phyloP scores from a whole-genome alignment of 106 monocot species.

The Ottelia alismoides region DNA sequence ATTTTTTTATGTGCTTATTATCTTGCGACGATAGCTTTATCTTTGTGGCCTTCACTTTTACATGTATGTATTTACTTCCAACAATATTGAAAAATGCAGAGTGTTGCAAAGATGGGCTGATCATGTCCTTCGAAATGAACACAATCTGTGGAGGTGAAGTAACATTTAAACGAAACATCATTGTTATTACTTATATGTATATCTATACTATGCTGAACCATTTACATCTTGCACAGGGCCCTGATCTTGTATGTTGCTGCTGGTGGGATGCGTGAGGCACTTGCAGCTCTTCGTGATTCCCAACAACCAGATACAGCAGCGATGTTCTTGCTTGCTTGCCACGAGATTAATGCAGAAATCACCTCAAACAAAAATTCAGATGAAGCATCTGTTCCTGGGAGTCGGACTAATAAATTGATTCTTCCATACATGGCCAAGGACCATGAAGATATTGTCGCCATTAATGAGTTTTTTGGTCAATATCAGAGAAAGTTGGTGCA shows the following conservation, averaged over 20 bases:
- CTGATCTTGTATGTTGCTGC: slow-evolving; percentile 84
- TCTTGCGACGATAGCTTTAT: no score
- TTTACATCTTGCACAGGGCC: slow-evolving; percentile 35
- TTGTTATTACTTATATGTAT: no score
- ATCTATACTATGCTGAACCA: no score
- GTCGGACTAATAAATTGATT: slow-evolving; percentile 13
- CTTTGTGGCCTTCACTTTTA: no score
- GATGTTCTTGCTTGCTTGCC: slow-evolving; percentile 96
- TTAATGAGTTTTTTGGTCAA: slow-evolving; percentile 73
- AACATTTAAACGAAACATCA: no score
- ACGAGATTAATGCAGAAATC: slow-evolving; percentile 60
- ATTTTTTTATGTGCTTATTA: no score
- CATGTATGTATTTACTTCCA: no score
- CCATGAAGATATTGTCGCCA: slow-evolving; percentile 41
- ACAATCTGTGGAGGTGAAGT: slow-evolving; percentile 90
- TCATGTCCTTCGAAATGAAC: slow-evolving; percentile 68
- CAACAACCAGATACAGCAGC: slow-evolving; percentile 86
- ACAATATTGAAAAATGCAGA: no score
- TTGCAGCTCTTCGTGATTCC: slow-evolving; percentile 66
- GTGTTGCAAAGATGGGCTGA: slow-evolving; percentile 91
- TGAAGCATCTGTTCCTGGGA: slow-evolving; percentile 7
- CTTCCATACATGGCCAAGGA: slow-evolving; percentile 50
- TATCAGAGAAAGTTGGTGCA: slow-evolving; percentile 91
- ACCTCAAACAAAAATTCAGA: slow-evolving; percentile 4
- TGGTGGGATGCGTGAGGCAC: slow-evolving; percentile 74